phyloP scores from a whole-genome alignment of 2,329 filamentous ascomycete genomes.

The Botrytis fabae region DNA sequence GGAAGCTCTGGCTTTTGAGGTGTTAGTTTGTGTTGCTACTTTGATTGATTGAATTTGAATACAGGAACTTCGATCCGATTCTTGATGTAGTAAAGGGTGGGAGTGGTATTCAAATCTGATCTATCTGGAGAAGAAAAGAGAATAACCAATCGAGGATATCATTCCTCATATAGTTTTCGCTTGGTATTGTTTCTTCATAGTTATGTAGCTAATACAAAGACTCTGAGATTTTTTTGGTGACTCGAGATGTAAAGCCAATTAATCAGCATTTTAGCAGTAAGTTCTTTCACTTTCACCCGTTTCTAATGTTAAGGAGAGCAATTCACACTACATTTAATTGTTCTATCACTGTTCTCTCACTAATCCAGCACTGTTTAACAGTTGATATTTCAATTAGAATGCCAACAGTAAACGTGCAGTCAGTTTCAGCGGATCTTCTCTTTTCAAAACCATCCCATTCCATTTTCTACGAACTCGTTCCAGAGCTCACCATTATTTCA shows the following conservation, averaged over 20 bases:
- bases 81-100: not conserved
- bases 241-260: not conserved
- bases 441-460: not conserved
- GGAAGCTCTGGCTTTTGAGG: not conserved
- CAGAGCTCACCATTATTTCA: not conserved
- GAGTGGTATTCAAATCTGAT: not conserved
- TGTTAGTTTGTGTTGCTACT: not conserved
- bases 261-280: not conserved
- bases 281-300: not conserved
- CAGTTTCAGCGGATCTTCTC: not conserved
- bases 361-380: not conserved
- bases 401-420: not conserved
- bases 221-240: not conserved
- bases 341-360: not conserved
- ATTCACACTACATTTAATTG: not conserved
- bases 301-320: not conserved
- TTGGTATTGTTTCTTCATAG: not conserved
- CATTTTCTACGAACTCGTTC: not conserved
- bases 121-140: not conserved
- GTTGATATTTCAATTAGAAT: not conserved
- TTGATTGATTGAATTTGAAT: not conserved
- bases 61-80: not conserved
- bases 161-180: not conserved
- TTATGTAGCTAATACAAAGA: not conserved
- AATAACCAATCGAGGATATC: too few relatives aligned